Percentiles rank a stretch among this genome's conserved stretches.
phyloP scores from a whole-genome alignment of 2,329 filamentous ascomycete genomes.

The Fusarium staphyleae region DNA sequence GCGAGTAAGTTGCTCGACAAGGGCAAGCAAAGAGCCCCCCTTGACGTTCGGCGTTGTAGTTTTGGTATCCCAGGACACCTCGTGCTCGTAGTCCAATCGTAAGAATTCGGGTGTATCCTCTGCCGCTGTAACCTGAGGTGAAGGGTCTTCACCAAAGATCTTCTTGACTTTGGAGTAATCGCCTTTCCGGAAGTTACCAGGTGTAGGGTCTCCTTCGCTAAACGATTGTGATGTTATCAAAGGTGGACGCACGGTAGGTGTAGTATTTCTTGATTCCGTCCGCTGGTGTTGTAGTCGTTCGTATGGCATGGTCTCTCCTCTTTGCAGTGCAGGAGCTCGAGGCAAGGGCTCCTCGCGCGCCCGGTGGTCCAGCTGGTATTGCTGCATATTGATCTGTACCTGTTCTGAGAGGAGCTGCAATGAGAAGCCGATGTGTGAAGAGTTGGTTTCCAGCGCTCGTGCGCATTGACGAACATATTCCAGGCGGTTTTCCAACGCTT shows the following conservation, averaged over 20 bases:
- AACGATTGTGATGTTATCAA: slow-evolving; percentile 68
- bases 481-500: slow-evolving; percentile 85
- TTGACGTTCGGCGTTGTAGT: slow-evolving; percentile 77
- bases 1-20: slow-evolving; percentile 93
- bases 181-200: slow-evolving; percentile 63
- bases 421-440: slow-evolving; percentile 86
- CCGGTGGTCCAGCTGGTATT: slow-evolving; percentile 50
- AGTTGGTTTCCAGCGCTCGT: slow-evolving; percentile 83
- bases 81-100: slow-evolving; percentile 84
- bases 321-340: slow-evolving; percentile 62
- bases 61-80: slow-evolving; percentile 90
- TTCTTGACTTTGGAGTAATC: slow-evolving; percentile 71
- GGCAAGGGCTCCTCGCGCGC: slow-evolving; percentile 55
- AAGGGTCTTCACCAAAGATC: slow-evolving; percentile 70
- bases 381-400: slow-evolving; percentile 65
- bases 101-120: slow-evolving; percentile 88
- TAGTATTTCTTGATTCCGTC: slow-evolving; percentile 60
- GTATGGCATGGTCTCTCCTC: slow-evolving; percentile 65
- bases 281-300: slow-evolving; percentile 65
- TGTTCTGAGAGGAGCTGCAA: slow-evolving; percentile 87
- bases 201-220: slow-evolving; percentile 63
- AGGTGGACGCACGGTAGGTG: slow-evolving; percentile 52
- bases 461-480: slow-evolving; percentile 80
- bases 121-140: slow-evolving; percentile 58
- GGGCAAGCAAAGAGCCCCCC: slow-evolving; percentile 84